phyloP scores from a whole-genome alignment of 2,329 filamentous ascomycete species.

The Ascomycota sp. region DNA sequence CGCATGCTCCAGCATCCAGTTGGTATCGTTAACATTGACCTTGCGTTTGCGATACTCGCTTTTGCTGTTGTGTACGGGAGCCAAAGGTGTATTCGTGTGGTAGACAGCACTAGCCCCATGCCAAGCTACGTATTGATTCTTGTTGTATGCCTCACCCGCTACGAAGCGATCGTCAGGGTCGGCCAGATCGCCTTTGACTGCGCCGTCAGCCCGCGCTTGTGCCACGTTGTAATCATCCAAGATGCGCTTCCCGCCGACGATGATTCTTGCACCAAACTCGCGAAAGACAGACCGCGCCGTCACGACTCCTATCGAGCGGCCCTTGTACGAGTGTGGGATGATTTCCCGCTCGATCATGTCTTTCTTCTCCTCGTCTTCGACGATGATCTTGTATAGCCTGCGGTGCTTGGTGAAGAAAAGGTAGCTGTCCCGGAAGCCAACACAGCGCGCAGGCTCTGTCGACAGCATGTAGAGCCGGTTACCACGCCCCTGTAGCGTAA shows the following conservation, averaged over 20 bases:
- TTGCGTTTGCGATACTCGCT: conserved; percentile 64
- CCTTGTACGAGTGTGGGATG: conserved; percentile 97
- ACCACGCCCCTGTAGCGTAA: conserved; percentile 69
- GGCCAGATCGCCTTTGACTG: conserved; percentile 72
- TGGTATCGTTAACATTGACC: conserved; percentile 75
- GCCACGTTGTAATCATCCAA: conserved; percentile 77
- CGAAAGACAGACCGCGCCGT: conserved; percentile 92
- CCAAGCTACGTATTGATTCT: conserved; percentile 98
- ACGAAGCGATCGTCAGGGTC: conserved; percentile 73
- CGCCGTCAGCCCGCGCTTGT: conserved; percentile 54
- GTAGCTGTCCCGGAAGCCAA: conserved; percentile 94
- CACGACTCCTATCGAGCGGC: conserved; percentile 87
- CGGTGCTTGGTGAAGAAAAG: conserved; percentile 98
- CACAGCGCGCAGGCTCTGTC: conserved; percentile 87
- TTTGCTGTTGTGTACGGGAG: conserved; percentile 59
- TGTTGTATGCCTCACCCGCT: conserved; percentile 76
- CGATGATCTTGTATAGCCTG: conserved; percentile 92
- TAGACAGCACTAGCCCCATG: conserved; percentile 93
- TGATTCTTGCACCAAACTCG: conserved; percentile 85
- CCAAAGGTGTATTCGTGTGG: conserved; percentile 58
- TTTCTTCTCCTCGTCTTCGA: conserved; percentile 90
- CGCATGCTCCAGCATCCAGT: conserved; percentile 94
- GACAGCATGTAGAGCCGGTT: conserved; percentile 93
- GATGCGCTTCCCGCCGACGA: conserved; percentile 75
- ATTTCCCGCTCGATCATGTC: conserved; percentile 90